These are phyloP conservation scores for Paecilomyces niveus DNA, from an alignment of 2,329 filamentous ascomycete genomes.

Conservation along the genomic window DNA sequence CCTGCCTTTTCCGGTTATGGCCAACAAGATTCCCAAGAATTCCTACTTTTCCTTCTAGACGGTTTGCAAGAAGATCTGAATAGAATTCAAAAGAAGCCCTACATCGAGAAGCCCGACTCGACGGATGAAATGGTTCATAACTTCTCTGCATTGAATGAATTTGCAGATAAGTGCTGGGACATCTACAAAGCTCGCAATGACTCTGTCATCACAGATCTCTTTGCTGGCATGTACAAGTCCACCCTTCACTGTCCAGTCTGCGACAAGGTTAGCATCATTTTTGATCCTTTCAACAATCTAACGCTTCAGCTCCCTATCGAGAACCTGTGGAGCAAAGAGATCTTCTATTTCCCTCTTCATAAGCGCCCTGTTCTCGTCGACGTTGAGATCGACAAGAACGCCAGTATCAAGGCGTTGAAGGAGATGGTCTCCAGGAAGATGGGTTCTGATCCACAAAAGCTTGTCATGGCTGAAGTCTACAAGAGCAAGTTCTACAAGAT, in stretches of 20 bases:
- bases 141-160: constrained; percentile 67
- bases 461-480: constrained; percentile 81
- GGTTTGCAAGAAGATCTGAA: constrained; percentile 93
- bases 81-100: constrained; percentile 88
- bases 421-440: constrained; percentile 51
- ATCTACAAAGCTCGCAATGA: constrained; percentile 91
- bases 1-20: constrained; percentile 88
- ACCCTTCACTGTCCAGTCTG: constrained; percentile 88
- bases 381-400: constrained; percentile 67
- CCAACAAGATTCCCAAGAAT: constrained; percentile 96
- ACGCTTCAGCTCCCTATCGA: constrained; percentile 86
- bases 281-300: constrained; percentile 93
- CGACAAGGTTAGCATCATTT: constrained; percentile 94
- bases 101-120: constrained; percentile 95
- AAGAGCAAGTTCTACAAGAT: constrained; percentile 79
- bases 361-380: constrained; percentile 63
- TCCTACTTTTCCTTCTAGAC: constrained; percentile 89
- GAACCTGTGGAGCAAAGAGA: constrained; percentile 66
- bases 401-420: constrained; percentile 48
- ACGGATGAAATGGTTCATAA: constrained; percentile 93
- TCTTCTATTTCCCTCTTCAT: constrained; percentile 72
- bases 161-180: constrained; percentile 83
- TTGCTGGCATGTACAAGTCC: constrained; percentile 97
- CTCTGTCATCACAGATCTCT: constrained; percentile 89
- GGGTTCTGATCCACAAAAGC: constrained; percentile 43